phyloP scores from a whole-genome alignment of 2,329 filamentous ascomycete genomes.

The Hirsutella thompsonii region DNA sequence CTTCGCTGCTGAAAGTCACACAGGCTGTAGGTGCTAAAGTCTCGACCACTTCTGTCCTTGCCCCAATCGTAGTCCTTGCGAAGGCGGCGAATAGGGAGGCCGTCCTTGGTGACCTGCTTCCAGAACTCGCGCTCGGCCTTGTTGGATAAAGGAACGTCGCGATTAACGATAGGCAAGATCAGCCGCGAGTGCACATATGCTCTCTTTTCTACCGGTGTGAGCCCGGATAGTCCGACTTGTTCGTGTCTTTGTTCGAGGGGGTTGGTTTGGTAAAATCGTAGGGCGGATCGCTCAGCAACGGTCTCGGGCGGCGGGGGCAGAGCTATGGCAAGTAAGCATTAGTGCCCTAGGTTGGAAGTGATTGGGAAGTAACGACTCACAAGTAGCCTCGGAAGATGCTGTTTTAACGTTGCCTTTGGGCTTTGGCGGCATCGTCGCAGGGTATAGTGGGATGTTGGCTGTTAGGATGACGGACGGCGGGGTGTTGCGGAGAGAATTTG shows the following conservation, averaged over 20 bases:
- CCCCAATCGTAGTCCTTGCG: conserved; percentile 33
- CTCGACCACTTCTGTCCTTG: conserved; percentile 33
- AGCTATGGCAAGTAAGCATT: no score
- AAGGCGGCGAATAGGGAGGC: conserved; percentile 33
- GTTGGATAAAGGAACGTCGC: conserved; percentile 20
- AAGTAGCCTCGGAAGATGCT: conserved; percentile 10
- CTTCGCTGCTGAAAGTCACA: conserved; percentile 30
- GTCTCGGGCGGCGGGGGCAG: conserved; percentile 24
- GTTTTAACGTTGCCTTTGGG: conserved; percentile 10
- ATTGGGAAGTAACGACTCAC: conserved; percentile 5
- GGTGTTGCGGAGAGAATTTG: no score
- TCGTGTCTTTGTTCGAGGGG: conserved; percentile 32
- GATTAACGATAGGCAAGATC: conserved; percentile 26
- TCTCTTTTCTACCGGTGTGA: conserved; percentile 34
- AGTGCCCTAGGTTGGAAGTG: no score
- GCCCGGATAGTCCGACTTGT: conserved; percentile 28
- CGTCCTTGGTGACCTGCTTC: conserved; percentile 40
- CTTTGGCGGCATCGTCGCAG: conserved; percentile 12
- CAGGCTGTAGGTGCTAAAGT: conserved; percentile 33
- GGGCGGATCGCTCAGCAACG: conserved; percentile 31
- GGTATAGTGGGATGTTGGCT: neutral
- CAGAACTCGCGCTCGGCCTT: conserved; percentile 45
- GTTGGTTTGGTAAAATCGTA: conserved; percentile 36
- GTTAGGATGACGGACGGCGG: neutral
- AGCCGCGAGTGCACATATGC: conserved; percentile 34